Conservation (phyloP, 2,329 filamentous ascomycete genomes). For the Botrytis aclada region DNA sequence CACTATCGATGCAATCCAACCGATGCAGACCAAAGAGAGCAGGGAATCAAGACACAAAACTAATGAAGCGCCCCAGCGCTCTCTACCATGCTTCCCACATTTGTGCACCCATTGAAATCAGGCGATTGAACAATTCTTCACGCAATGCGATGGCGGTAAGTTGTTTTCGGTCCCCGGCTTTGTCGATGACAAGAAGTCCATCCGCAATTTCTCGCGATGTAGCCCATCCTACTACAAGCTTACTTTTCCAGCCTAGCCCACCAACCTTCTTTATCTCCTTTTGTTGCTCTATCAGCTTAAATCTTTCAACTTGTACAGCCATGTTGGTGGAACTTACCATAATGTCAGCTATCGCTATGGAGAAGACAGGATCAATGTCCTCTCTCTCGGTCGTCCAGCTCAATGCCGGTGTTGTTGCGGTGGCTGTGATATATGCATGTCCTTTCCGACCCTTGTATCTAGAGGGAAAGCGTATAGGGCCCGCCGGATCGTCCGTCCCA, state of each 20-base stretch:
- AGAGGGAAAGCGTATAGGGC: constrained; percentile 74
- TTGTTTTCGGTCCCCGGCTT: constrained; percentile 52
- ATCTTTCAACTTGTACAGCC: neutral
- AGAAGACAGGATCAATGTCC: constrained; percentile 62
- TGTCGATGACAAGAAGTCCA: constrained; percentile 49
- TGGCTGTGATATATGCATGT: constrained; percentile 65
- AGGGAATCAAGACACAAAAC: neutral
- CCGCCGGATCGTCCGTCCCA: constrained; percentile 48
- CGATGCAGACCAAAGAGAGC: neutral
- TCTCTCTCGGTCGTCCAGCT: constrained; percentile 44
- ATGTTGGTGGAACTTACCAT: constrained; percentile 26
- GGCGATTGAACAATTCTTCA: constrained; percentile 77
- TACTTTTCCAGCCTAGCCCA: constrained; percentile 80
- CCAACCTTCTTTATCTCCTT: constrained; percentile 73
- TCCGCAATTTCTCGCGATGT: constrained; percentile 71
- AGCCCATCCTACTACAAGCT: constrained; percentile 77
- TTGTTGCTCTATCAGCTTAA: neutral
- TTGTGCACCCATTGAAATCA: constrained; percentile 73
- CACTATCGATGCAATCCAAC: neutral
- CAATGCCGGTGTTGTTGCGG: constrained; percentile 65
- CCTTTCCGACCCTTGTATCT: constrained; percentile 70
- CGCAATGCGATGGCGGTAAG: constrained; percentile 69
- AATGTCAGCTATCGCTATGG: constrained; percentile 67
- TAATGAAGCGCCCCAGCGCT: neutral
- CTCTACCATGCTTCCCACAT: constrained; percentile 76